Evolutionary conservation across 345 rosid genomes (phyloP), one percentile per base, ranked within the genome.

Genomic region (Ceriops tagal): DNA sequence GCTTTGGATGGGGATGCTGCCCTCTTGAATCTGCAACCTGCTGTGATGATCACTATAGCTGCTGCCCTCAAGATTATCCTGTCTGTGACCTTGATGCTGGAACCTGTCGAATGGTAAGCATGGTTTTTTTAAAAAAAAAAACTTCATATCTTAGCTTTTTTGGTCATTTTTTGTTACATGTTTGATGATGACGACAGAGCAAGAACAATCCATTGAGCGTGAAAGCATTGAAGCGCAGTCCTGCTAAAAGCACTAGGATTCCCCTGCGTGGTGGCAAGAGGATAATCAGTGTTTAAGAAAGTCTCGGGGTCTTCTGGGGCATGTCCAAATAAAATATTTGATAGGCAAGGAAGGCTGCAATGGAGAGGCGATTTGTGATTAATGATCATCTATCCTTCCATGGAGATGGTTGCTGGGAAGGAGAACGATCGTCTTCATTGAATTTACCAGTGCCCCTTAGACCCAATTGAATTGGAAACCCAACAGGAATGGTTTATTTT

Each of bases 1-100:
- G 79, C 65, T 76, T 66, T 5, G 72, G 72, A 67, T 76, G 79
- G 79, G 79, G 79, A 26, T 76, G 79, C 72, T 76, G 79, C 66
- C 75, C 79, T 51, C 65, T 71, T 18, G 72, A 76, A 58, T 76
- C 79, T 6, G 79, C 75, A 66, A 76, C 79, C 59, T 76, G 79
- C 75, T 76, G 75, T 5, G 79, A 71, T 28, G 75, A 76, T 43
- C 65, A 71, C 21, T 6, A 67, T 47, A 76, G 79, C 68, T 76
- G 79, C 72, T 71, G 79, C 57, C 79, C 79, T 2, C 65, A 67
- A 0, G 79, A 76, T 11, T 76, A 62, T 51, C 79, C 79, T 1
- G 79, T 76, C 55, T 76, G 79, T 27, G 79, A 76, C 51, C 69
- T 67, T 30, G 39, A 66, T 0, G 75, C 68, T 8, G 72, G 79